Evolutionary conservation across 2,329 filamentous ascomycete species (phyloP), one percentile per base, ranked within the genome.

Genomic region (Pseudohalonectria lignicola): DNA sequence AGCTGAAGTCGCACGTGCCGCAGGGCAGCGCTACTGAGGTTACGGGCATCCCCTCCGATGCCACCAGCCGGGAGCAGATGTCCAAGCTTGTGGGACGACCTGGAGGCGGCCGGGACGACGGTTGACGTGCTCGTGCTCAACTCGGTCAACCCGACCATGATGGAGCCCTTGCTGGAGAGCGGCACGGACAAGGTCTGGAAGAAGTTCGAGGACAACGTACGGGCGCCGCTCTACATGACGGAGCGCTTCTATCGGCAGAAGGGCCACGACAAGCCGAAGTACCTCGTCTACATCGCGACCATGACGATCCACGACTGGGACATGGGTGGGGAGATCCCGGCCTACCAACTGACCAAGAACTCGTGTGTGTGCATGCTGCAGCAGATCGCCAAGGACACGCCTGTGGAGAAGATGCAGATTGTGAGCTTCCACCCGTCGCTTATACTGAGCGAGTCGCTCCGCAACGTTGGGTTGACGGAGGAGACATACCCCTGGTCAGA

Each of bases 391-490:
- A 45, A 53, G n/a, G 60, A 63, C 5, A 48, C 50, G 0, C 36
- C 49, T 1, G 39, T 52, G 0, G 51, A 54, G 9, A 38, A 50
- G 4, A 51, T 66, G 53, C 62, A 65, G 31, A 40, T 65, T 11
- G 25, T 65, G 11, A 60, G 48, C 28, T 62, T 59, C 35, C 57
- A 67, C 19, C 64, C 64, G 0, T n/a, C n/a, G n/a, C n/a, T n/a
- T n/a, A n/a, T n/a, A n/a, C n/a, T n/a, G n/a, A n/a, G n/a, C n/a
- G n/a, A n/a, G n/a, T n/a, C n/a, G n/a, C n/a, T n/a, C n/a, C n/a
- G n/a, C n/a, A n/a, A n/a, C n/a, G n/a, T n/a, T n/a, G n/a, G n/a
- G n/a, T n/a, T n/a, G n/a, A n/a, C n/a, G n/a, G n/a, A n/a, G n/a
- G n/a, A n/a, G n/a, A n/a, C n/a, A n/a, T n/a, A n/a, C n/a, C n/a